These are phyloP conservation scores for Chenopodium album DNA, from an alignment of 148 eudicot genomes.

Conservation along the genomic window DNA sequence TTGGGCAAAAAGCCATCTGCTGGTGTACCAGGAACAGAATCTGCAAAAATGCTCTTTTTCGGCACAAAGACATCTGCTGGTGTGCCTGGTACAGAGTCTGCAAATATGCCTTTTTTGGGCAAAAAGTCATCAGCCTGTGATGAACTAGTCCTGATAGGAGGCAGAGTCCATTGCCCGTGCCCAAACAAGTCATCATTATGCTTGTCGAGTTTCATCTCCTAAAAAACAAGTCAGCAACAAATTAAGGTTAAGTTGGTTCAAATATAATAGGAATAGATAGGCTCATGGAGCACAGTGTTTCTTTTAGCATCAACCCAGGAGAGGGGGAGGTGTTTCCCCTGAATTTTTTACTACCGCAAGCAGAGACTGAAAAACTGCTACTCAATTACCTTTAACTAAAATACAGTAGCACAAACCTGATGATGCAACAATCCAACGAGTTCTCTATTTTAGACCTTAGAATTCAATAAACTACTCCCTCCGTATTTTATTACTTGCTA, in stretches of 20 bases:
- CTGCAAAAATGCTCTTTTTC: slow-evolving; percentile 50
- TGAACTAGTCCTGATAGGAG: slow-evolving; percentile 79
- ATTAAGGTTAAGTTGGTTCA: background rate
- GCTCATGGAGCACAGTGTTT: background rate
- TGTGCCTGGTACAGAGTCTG: slow-evolving; percentile 70
- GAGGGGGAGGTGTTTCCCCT: background rate
- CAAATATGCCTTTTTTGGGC: slow-evolving; percentile 42
- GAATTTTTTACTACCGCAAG: background rate
- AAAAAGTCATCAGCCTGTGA: slow-evolving; percentile 31
- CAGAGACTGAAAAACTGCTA: background rate
- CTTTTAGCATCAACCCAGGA: background rate
- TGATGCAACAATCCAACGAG: background rate
- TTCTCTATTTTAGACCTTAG: background rate
- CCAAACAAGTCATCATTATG: slow-evolving; percentile 66
- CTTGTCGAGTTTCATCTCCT: slow-evolving; percentile 51
- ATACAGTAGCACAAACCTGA: background rate
- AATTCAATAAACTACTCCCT: no score
- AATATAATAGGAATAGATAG: background rate
- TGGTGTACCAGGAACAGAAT: slow-evolving; percentile 78
- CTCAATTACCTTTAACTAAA: background rate
- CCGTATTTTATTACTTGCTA: no score
- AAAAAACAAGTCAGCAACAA: slow-evolving; percentile 21
- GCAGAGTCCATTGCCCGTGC: slow-evolving; percentile 67
- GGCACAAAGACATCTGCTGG: slow-evolving; percentile 47
- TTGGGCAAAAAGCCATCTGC: slow-evolving; percentile 44